Conservation (phyloP, 2,329 filamentous ascomycete species). For the Ilyonectria mors-panacis region DNA sequence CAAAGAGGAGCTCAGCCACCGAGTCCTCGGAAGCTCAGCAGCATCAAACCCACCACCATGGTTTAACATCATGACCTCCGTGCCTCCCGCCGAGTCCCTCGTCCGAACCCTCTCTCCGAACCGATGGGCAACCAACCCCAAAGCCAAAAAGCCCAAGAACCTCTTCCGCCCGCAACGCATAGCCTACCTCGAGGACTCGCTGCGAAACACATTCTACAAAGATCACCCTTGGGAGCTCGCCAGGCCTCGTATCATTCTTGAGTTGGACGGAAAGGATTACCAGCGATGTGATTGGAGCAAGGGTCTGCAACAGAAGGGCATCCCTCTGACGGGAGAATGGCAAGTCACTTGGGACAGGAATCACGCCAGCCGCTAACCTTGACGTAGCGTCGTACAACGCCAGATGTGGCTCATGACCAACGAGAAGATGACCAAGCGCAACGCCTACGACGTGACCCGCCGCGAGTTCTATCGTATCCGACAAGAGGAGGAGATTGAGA, state of each 20-base stretch:
- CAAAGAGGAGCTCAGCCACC: constrained; percentile 60
- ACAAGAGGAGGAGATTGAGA: constrained; percentile 85
- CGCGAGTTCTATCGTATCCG: constrained; percentile 92
- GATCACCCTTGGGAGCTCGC: constrained; percentile 99
- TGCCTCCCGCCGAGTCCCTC: constrained; percentile 72
- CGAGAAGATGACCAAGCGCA: constrained; percentile 69
- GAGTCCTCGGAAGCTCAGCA: constrained; percentile 53
- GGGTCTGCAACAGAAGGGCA: constrained; percentile 79
- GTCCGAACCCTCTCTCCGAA: constrained; percentile 67
- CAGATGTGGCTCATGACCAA: constrained; percentile 88
- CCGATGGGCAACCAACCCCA: constrained; percentile 60
- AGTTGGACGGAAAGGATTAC: constrained; percentile 87
- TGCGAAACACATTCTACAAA: constrained; percentile 87
- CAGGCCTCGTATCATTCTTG: constrained; percentile 86
- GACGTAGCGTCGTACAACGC: constrained; percentile 86
- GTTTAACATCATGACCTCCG: constrained; percentile 65
- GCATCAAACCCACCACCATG: constrained; percentile 61
- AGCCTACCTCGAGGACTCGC: constrained; percentile 84
- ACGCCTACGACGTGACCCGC: constrained; percentile 89
- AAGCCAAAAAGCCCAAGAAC: constrained; percentile 72
- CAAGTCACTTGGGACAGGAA: constrained; percentile 19
- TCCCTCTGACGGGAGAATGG: constrained; percentile 80
- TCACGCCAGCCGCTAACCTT: constrained; percentile 34
- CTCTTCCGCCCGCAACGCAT: constrained; percentile 87
- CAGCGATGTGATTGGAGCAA: constrained; percentile 84